Evolutionary conservation across 495 filamentous ascomycete genomes (phyloP), one percentile per base, ranked within the genome.

Genomic region (Talaromyces wortmannii): DNA sequence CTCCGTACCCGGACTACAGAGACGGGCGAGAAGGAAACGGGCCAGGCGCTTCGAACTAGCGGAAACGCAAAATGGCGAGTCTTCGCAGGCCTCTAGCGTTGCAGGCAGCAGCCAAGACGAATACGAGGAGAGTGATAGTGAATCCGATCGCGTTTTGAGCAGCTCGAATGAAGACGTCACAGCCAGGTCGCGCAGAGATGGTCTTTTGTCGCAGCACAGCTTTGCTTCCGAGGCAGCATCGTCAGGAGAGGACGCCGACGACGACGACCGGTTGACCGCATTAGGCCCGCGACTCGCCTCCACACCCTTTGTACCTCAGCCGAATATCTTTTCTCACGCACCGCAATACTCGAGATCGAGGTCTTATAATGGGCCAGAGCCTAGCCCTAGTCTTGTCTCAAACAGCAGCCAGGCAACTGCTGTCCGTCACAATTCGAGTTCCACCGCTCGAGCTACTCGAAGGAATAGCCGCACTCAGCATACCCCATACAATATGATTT

Each of bases 321-420:
- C 91, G 4, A 94, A 95, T 59, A 89, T 87, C 31, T 95, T 96
- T 68, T 89, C 90, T 0, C 90, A 95, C 62, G 91, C 91, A 4
- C 89, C 86, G 7, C 77, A 77, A 6, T 78, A 82, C 31, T 70
- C 77, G 54, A 69, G 76, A 69, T 64, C 76, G 70, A 66, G 81
- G 62, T 50, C 68, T 2, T 73, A 63, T 60, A 69, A 62, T 65
- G 79, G 59, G 49, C 67, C 61, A 48, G 76, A 59, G 60, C 78
- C 63, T 60, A 74, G 70, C 31, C 67, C 70, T 12, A 71, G 64
- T 49, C 62, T 69, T 7, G 50, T 67, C n/a, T 75, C 74, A 8
- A 70, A 61, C 49, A 72, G 63, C 7, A 73, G 70, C 31, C 68
- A 67, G 33, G 64, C 64, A n/a, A 67, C 71, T 3, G 62, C 67